Conservation (phyloP, 768 basidiomycete species). For the Thelephora aurantiotincta region DNA sequence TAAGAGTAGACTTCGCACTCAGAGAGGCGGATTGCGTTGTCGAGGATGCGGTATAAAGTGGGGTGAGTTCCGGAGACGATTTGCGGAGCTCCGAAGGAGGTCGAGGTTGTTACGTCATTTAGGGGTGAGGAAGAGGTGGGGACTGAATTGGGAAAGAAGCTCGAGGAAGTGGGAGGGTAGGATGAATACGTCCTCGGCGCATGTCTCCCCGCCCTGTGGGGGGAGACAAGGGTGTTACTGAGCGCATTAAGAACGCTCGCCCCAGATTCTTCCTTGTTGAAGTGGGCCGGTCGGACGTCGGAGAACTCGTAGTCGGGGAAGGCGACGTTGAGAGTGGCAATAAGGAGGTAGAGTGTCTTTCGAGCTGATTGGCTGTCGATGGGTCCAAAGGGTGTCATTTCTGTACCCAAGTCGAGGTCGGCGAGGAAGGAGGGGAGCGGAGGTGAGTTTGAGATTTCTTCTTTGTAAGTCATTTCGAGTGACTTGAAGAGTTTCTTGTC, state of each 20-base stretch:
- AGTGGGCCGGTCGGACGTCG: constrained; percentile 80
- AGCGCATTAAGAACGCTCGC: constrained; percentile 74
- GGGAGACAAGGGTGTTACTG: constrained; percentile 69
- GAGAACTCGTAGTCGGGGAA: constrained; percentile 98
- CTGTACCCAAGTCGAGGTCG: constrained; percentile 45
- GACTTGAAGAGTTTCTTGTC: constrained; percentile 94
- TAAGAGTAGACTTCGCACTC: constrained; percentile 97
- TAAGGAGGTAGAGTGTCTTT: constrained; percentile 92
- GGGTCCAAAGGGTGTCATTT: constrained; percentile 82
- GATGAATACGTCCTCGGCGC: constrained; percentile 78
- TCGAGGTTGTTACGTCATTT: constrained; percentile 33
- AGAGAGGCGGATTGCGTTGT: constrained; percentile 77
- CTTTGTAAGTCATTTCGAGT: constrained; percentile 78
- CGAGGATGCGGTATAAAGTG: constrained; percentile 71
- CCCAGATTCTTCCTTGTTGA: constrained; percentile 63
- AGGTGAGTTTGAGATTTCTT: constrained; percentile 70
- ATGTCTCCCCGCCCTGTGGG: constrained; percentile 46
- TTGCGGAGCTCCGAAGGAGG: constrained; percentile 57
- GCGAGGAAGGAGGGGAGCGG: constrained; percentile 73
- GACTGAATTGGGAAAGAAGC: constrained; percentile 64
- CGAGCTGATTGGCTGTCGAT: constrained; percentile 73
- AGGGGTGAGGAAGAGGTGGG: constrained; percentile 61
- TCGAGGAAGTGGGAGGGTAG: constrained; percentile 60
- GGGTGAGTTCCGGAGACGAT: constrained; percentile 81
- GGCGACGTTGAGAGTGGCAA: constrained; percentile 91